Percentiles rank a stretch among this genome's conserved stretches.
Conservation (phyloP, 441 rosid genomes). For the Adansonia madagascariensis region DNA sequence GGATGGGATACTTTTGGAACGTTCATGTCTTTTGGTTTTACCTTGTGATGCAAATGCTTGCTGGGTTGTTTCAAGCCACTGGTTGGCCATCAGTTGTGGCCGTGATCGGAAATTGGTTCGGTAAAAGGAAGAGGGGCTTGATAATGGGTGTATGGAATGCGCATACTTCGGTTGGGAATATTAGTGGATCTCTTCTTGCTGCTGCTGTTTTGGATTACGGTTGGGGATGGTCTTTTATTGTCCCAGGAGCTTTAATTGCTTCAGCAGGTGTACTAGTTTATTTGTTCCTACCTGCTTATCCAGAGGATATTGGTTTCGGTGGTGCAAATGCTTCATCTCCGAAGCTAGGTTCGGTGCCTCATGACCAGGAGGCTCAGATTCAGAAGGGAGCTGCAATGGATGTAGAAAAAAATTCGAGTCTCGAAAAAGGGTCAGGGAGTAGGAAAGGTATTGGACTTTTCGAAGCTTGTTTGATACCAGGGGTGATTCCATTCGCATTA, state of each 20-base stretch:
- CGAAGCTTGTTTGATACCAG: conserved; percentile 89
- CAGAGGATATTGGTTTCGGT: conserved; percentile 86
- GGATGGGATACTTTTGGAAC: conserved; percentile 88
- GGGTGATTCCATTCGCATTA: conserved; percentile 86
- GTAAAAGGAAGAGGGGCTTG: conserved; percentile 88
- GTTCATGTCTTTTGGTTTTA: conserved; percentile 74
- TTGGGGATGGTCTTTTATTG: conserved; percentile 94
- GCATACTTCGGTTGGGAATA: conserved; percentile 90
- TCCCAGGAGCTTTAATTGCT: conserved; percentile 74
- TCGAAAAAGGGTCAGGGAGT: conserved; percentile 42
- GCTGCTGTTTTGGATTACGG: conserved; percentile 87
- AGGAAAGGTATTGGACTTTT: conserved; percentile 76
- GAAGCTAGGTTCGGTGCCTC: conserved; percentile 8
- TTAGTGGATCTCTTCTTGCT: conserved; percentile 87
- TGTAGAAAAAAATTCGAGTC: conserved; percentile 17
- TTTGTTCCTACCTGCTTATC: conserved; percentile 83
- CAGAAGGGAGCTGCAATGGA: conserved; percentile 27
- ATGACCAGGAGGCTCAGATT: conserved; percentile 47
- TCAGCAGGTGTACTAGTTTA: conserved; percentile 76
- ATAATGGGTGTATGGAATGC: conserved; percentile 99
- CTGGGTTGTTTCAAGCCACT: conserved; percentile 91
- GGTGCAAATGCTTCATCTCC: conserved; percentile 36
- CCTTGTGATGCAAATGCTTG: conserved; percentile 80
- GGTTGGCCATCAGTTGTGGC: conserved; percentile 99
- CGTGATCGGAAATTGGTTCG: conserved; percentile 93